Evolutionary conservation across 2,329 filamentous ascomycete species (phyloP).

Genomic region (Diaporthe humulicola): DNA sequence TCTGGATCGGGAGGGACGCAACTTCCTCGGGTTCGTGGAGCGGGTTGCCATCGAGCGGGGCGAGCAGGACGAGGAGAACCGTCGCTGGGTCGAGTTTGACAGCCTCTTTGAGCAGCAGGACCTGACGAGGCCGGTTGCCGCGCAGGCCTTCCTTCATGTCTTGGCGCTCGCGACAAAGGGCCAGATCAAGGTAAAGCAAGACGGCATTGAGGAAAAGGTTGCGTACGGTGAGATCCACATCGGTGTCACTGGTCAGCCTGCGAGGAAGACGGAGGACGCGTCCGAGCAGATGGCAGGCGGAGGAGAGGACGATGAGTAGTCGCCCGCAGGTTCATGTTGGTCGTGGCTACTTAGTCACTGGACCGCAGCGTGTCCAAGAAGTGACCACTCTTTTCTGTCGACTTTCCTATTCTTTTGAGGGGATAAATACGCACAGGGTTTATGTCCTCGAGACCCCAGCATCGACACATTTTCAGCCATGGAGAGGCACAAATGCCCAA

Average conservation of each 20-base stretch:
- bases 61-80: conserved; percentile 47
- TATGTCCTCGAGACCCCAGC: not conserved
- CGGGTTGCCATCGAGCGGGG: conserved; percentile 48
- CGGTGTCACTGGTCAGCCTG: conserved; percentile 50
- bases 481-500: not conserved
- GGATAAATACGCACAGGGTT: not conserved
- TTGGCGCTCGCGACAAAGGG: conserved; percentile 78
- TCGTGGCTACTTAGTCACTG: not conserved
- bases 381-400: not conserved
- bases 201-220: conserved; percentile 50
- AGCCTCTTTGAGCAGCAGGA: conserved; percentile 72
- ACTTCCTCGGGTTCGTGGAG: conserved; percentile 61
- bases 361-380: not conserved
- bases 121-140: conserved; percentile 72
- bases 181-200: conserved; percentile 73
- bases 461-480: not conserved
- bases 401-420: not conserved
- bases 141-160: conserved; percentile 82
- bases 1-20: conserved; percentile 60
- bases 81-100: conserved; percentile 74
- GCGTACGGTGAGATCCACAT: conserved; percentile 64
- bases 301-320: not conserved
- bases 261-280: not conserved
- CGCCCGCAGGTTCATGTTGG: not conserved
- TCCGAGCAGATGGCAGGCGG: conserved; percentile 12